phyloP scores from a whole-genome alignment of 352 stramenopile genomes.

The Lagenidium giganteum region DNA sequence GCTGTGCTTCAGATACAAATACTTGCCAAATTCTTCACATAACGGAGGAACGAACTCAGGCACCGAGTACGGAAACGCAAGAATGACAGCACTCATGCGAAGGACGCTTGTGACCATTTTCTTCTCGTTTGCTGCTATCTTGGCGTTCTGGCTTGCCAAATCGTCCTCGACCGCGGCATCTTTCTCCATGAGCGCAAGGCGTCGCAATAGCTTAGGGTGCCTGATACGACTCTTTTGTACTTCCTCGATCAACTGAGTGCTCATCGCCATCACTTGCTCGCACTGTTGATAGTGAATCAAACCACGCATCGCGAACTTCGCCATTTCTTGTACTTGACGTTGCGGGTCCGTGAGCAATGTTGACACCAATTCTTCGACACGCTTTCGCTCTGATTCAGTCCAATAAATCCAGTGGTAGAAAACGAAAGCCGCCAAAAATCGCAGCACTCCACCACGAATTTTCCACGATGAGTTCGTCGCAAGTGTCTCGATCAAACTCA shows the following conservation, averaged over 20 bases:
- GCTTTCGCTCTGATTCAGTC: conserved; percentile 25
- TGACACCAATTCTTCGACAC: conserved; percentile 44
- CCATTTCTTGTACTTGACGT: conserved; percentile 77
- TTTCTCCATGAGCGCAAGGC: conserved; percentile 33
- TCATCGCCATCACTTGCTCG: conserved; percentile 28
- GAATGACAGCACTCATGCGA: conserved; percentile 59
- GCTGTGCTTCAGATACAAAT: conserved; percentile 60
- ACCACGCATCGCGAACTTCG: conserved; percentile 65
- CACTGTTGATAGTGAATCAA: conserved; percentile 53
- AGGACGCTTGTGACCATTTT: conserved; percentile 64
- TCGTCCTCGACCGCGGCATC: conserved; percentile 30
- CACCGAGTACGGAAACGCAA: conserved; percentile 74
- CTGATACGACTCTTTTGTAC: conserved; percentile 37
- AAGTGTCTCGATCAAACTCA: conserved; percentile 42
- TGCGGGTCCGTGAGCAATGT: conserved; percentile 62
- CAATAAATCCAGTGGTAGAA: conserved; percentile 77
- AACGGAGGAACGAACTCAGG: conserved; percentile 59
- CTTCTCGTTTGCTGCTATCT: conserved; percentile 36
- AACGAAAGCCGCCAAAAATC: conserved; percentile 64
- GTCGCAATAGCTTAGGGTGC: conserved; percentile 58
- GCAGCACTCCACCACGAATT: conserved; percentile 63
- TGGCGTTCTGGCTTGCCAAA: conserved; percentile 23
- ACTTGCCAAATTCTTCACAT: conserved; percentile 67
- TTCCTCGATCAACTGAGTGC: conserved; percentile 26
- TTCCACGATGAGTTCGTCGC: conserved; percentile 51